Evolutionary conservation across 2,329 filamentous ascomycete genomes (phyloP).

Genomic region (Botrytis pseudocinerea): DNA sequence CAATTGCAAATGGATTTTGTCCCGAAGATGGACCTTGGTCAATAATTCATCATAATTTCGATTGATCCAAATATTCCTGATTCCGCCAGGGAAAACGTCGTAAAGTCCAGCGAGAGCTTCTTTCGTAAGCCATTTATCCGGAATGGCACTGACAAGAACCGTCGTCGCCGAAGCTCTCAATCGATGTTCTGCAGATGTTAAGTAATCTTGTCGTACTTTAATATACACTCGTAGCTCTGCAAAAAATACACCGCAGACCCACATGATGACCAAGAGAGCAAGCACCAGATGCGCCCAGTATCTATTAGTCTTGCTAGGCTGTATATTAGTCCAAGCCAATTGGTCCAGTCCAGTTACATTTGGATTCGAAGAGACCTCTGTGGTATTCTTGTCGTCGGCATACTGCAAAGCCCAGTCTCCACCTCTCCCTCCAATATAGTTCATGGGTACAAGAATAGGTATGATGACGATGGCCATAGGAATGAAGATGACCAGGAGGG

Average conservation of each 20-base stretch:
- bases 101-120: conserved; percentile 82
- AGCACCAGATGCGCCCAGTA: conserved; percentile 85
- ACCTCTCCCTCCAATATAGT: conserved; percentile 67
- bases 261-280: conserved; percentile 74
- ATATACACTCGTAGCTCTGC: conserved; percentile 84
- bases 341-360: conserved; percentile 67
- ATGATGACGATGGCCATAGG: conserved; percentile 77
- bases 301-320: conserved; percentile 41
- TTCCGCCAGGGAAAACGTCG: conserved; percentile 93
- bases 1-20: conserved; percentile 68
- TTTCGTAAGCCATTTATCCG: conserved; percentile 83
- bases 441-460: conserved; percentile 84
- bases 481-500: conserved; percentile 87
- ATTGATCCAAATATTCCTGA: conserved; percentile 96
- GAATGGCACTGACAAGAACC: conserved; percentile 88
- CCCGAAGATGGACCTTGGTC: conserved; percentile 78
- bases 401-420: conserved; percentile 45
- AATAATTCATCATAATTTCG: conserved; percentile 80
- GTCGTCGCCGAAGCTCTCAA: conserved; percentile 93
- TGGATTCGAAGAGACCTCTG: conserved; percentile 18
- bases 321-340: conserved; percentile 62
- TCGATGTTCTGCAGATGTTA: conserved; percentile 93
- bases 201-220: conserved; percentile 88
- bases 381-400: conserved; percentile 40
- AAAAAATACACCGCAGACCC: conserved; percentile 86